Evolutionary conservation across 2,329 filamentous ascomycete genomes (phyloP).

Genomic region (Geoglossum cookeanum): DNA sequence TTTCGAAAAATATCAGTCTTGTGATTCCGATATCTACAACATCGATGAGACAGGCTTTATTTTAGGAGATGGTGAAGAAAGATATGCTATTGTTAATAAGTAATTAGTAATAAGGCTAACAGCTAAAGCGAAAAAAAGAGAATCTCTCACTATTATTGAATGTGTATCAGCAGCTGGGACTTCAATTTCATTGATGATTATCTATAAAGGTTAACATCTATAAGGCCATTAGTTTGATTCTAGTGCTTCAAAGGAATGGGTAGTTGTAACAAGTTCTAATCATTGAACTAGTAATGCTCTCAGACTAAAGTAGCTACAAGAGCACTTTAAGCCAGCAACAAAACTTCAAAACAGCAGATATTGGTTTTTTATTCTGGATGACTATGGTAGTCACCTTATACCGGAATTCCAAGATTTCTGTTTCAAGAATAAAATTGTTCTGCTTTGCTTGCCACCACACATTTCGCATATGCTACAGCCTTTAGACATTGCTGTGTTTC

Average conservation of each 20-base stretch:
- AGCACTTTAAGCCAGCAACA: constrained; percentile 19
- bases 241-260: constrained; percentile 7
- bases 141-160: background rate
- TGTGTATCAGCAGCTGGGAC: background rate
- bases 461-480: no score
- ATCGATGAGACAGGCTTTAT: background rate
- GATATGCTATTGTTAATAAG: background rate
- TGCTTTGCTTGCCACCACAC: constrained; percentile 7
- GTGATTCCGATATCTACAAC: background rate
- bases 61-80: background rate
- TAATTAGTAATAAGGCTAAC: background rate
- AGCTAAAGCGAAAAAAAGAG: background rate
- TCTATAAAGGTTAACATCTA: background rate
- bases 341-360: constrained; percentile 13
- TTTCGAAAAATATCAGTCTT: background rate
- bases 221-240: background rate
- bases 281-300: constrained; percentile 7
- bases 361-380: constrained; percentile 21
- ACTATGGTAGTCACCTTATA: constrained; percentile 19
- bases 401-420: constrained; percentile 19
- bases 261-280: constrained; percentile 7
- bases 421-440: constrained; percentile 18
- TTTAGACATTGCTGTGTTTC: no score
- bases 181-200: background rate
- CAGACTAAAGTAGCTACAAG: constrained; percentile 17